phyloP scores from a whole-genome alignment of 2,329 filamentous ascomycete genomes.

The Paraphoma chrysanthemicola region DNA sequence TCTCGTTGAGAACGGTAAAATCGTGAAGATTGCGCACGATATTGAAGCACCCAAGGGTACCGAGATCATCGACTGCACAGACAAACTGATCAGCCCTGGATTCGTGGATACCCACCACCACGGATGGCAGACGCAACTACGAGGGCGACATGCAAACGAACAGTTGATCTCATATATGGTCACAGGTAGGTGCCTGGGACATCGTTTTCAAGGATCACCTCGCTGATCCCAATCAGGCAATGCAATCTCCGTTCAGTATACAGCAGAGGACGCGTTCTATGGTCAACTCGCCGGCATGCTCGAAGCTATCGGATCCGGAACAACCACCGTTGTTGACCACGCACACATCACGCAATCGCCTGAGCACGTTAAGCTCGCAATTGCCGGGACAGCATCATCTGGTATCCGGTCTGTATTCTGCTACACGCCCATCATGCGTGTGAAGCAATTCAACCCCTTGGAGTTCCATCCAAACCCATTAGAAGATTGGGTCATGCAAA shows the following conservation, averaged over 20 bases:
- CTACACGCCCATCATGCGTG: slow-evolving; percentile 41
- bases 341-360: slow-evolving; percentile 56
- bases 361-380: slow-evolving; percentile 33
- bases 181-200: slow-evolving; percentile 32
- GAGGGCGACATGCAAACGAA: slow-evolving; percentile 61
- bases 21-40: slow-evolving; percentile 38
- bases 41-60: slow-evolving; percentile 36
- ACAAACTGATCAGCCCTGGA: slow-evolving; percentile 61
- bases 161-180: slow-evolving; percentile 53
- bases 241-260: slow-evolving; percentile 39
- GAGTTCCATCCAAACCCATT: slow-evolving; percentile 53
- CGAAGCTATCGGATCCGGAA: slow-evolving; percentile 61
- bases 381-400: slow-evolving; percentile 52
- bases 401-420: slow-evolving; percentile 57
- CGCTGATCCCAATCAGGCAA: slow-evolving; percentile 40
- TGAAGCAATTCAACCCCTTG: slow-evolving; percentile 56
- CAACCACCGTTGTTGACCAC: slow-evolving; percentile 62
- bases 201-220: slow-evolving; percentile 15
- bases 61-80: slow-evolving; percentile 56
- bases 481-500: slow-evolving; percentile 53
- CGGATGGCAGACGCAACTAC: slow-evolving; percentile 61
- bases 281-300: slow-evolving; percentile 51
- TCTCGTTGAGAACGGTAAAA: slow-evolving; percentile 43
- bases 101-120: slow-evolving; percentile 61
- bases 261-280: slow-evolving; percentile 33